A percentile compares a stretch with the other conserved stretches of the same genome.
Conservation (phyloP, 2,329 filamentous ascomycete genomes). For the Fusarium tricinctum region DNA sequence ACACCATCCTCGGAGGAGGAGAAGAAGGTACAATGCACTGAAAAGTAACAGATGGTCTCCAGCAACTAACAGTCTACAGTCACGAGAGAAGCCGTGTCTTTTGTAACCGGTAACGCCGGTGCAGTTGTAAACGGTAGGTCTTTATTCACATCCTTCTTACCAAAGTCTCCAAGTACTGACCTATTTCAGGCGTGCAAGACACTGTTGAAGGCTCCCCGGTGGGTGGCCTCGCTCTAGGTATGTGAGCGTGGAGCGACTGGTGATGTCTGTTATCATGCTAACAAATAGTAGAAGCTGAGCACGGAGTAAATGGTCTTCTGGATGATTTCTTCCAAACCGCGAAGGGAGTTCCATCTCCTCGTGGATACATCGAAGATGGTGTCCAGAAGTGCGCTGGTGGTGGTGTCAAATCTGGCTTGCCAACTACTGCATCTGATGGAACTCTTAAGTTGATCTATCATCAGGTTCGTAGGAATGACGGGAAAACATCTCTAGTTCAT, state of each 20-base stretch:
- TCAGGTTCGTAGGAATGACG: constrained; percentile 4
- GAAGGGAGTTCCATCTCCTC: constrained; percentile 16
- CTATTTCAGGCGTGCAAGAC: constrained; percentile 6
- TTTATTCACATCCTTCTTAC: neutral
- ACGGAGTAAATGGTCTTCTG: constrained; percentile 4
- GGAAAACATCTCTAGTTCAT: neutral
- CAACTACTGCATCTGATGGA: constrained; percentile 10
- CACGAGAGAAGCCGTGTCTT: constrained; percentile 6
- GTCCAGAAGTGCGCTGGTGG: constrained; percentile 1
- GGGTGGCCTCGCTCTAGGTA: constrained; percentile 2
- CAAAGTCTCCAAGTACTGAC: neutral
- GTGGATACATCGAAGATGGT: constrained; percentile 13
- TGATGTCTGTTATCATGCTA: neutral
- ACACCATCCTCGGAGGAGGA: constrained; percentile 6
- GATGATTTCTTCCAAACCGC: constrained; percentile 16
- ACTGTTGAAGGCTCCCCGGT: constrained; percentile 12
- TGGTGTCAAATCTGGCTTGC: neutral
- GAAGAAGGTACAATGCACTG: neutral
- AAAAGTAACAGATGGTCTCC: rapidly evolving
- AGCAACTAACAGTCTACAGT: neutral
- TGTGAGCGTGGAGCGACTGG: rapidly evolving
- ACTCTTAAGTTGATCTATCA: constrained; percentile 22
- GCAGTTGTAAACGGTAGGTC: constrained; percentile 5
- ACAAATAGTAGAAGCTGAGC: constrained; percentile 1
- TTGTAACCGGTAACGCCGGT: constrained; percentile 15